Evolutionary conservation across 2,329 filamentous ascomycete genomes (phyloP).

Genomic region (Daldinia eschscholtzii): DNA sequence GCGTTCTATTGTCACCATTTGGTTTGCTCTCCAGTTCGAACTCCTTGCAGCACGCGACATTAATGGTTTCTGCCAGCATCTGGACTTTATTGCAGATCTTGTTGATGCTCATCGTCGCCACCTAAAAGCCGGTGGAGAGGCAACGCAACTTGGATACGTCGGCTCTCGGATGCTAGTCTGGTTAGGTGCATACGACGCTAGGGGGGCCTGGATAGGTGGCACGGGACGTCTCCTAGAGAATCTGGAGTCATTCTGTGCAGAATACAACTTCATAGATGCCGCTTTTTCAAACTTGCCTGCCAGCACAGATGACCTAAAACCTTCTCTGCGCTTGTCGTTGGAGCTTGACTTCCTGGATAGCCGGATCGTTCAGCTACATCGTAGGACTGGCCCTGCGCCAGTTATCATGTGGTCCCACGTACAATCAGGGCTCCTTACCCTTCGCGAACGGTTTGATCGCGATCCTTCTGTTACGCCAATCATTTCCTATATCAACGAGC

Average conservation of each 20-base stretch:
- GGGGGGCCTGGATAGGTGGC: conserved; percentile 40
- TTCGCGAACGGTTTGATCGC: conserved; percentile 31
- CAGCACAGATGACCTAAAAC: conserved; percentile 35
- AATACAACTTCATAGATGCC: conserved; percentile 42
- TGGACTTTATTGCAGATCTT: conserved; percentile 43
- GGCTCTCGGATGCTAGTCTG: conserved; percentile 41
- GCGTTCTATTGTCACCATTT: conserved; percentile 42
- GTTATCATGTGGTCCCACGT: conserved; percentile 29
- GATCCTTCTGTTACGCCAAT: conserved; percentile 33
- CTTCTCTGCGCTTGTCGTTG: conserved; percentile 36
- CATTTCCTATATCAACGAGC: conserved; percentile 26
- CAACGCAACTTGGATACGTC: conserved; percentile 35
- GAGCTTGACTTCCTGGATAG: conserved; percentile 41
- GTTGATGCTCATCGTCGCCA: conserved; percentile 41
- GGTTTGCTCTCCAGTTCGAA: conserved; percentile 44
- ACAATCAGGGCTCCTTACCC: conserved; percentile 35
- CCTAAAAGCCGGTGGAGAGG: conserved; percentile 36
- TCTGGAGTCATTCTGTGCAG: conserved; percentile 36
- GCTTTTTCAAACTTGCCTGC: conserved; percentile 33
- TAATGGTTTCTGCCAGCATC: conserved; percentile 31
- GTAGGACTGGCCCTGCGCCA: conserved; percentile 18
- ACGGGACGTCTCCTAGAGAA: conserved; percentile 37
- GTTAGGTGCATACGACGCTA: conserved; percentile 41
- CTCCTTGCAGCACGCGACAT: conserved; percentile 40
- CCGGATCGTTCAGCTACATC: conserved; percentile 37